Percentiles rank a stretch among this genome's conserved stretches.
phyloP scores from a whole-genome alignment of 2,329 filamentous ascomycete genomes.

The Alternaria atra region DNA sequence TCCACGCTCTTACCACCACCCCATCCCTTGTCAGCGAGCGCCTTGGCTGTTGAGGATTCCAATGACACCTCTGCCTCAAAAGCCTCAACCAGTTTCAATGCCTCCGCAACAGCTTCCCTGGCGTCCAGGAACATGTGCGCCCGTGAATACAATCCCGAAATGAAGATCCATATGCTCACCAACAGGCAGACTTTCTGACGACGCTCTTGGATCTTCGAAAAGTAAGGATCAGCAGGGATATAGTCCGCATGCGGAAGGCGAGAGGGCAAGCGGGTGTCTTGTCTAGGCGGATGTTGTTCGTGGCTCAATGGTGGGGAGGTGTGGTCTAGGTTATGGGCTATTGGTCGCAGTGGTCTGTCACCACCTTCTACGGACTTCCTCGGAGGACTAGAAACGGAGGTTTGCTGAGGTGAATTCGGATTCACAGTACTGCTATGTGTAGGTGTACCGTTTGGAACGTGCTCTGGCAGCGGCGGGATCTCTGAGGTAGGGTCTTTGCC shows the following conservation, averaged over 20 bases:
- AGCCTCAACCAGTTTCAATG: constrained; percentile 74
- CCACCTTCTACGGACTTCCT: constrained; percentile 42
- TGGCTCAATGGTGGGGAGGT: constrained; percentile 52
- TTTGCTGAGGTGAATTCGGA: constrained; percentile 28
- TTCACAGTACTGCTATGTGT: constrained; percentile 21
- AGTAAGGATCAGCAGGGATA: constrained; percentile 56
- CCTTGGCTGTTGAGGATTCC: constrained; percentile 69
- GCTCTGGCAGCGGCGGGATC: constrained; percentile 37
- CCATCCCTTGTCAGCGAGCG: constrained; percentile 74
- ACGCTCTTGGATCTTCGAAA: constrained; percentile 61
- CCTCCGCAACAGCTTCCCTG: constrained; percentile 81
- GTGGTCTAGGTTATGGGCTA: constrained; percentile 53
- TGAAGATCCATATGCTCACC: constrained; percentile 87
- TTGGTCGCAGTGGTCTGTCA: constrained; percentile 50
- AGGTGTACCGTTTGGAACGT: constrained; percentile 27
- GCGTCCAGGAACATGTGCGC: constrained; percentile 83
- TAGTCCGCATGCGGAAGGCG: constrained; percentile 48
- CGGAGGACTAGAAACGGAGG: constrained; percentile 32
- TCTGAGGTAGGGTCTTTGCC: constrained; percentile 27
- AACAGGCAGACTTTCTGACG: constrained; percentile 68
- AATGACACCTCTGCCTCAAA: constrained; percentile 73
- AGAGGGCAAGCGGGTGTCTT: constrained; percentile 56
- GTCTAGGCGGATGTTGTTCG: constrained; percentile 52
- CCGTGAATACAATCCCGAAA: constrained; percentile 85
- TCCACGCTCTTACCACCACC: constrained; percentile 82